A percentile compares a stretch with the other conserved stretches of the same genome.
These are phyloP conservation scores for Clonostachys rhizophaga DNA, from an alignment of 2,329 filamentous ascomycete species.

Conservation along the genomic window DNA sequence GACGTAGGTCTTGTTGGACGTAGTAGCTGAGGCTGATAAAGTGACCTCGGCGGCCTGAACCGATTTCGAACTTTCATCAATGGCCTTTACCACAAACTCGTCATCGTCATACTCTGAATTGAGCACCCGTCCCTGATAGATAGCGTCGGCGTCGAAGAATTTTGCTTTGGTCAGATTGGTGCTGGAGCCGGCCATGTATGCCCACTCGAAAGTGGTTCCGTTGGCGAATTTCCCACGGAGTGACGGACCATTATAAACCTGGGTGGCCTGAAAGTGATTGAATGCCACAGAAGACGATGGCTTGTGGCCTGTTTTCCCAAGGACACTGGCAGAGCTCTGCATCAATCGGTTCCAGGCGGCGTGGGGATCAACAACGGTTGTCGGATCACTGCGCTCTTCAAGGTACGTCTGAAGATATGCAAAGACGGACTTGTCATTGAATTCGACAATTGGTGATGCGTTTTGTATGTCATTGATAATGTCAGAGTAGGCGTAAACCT, in stretches of 20 bases:
- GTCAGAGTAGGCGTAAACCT: neutral
- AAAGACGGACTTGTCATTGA: neutral
- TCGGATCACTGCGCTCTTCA: too few species aligned
- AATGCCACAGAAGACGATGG: too few species aligned
- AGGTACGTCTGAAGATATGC: neutral
- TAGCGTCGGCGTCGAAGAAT: neutral
- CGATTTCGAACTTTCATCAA: too few species aligned
- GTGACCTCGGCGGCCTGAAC: neutral
- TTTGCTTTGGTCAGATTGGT: neutral
- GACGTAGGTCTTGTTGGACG: neutral
- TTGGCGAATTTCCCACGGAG: neutral
- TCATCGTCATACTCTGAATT: neutral
- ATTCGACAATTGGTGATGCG: neutral
- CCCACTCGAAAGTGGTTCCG: neutral
- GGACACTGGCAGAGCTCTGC: neutral
- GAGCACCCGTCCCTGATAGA: neutral
- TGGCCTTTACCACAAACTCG: too few species aligned
- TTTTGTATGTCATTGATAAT: neutral
- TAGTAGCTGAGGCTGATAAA: neutral
- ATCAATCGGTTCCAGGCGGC: neutral
- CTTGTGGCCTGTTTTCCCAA: too few species aligned
- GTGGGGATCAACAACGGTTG: neutral
- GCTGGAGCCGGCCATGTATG: neutral
- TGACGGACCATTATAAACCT: neutral
- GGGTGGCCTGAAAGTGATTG: neutral